Evolutionary conservation across 78 protist genomes (phyloP).

Genomic region (Cavenderia fasciculata): DNA sequence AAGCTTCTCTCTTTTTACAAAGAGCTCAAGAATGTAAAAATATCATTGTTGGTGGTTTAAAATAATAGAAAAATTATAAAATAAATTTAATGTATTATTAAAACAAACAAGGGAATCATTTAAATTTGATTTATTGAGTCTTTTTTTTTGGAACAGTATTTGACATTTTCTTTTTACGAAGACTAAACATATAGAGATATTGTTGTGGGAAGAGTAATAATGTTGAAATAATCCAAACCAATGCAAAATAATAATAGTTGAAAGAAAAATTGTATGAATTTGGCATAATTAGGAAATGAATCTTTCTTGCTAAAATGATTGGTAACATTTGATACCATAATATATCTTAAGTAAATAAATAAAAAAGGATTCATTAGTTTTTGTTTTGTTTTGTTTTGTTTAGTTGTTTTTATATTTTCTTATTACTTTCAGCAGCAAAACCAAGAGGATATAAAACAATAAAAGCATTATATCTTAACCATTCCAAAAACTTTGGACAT

Average conservation of each 20-base stretch:
- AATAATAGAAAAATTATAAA: background rate
- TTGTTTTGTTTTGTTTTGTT: background rate
- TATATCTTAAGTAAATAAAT: background rate
- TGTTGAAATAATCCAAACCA: slow-evolving; percentile 7
- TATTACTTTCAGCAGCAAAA: slow-evolving; percentile 51
- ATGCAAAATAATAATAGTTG: slow-evolving; percentile 26
- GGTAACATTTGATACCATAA: slow-evolving; percentile 56
- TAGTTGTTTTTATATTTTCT: background rate
- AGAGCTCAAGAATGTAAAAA: slow-evolving; percentile 73
- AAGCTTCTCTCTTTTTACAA: slow-evolving; percentile 33
- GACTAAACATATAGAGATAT: slow-evolving; percentile 42
- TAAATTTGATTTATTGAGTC: too few relatives aligned
- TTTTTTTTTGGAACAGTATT: too few relatives aligned
- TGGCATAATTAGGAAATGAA: slow-evolving; percentile 21
- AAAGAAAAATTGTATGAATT: slow-evolving; percentile 28
- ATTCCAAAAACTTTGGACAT: slow-evolving; percentile 11
- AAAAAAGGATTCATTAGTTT: background rate
- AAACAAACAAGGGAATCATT: too few relatives aligned
- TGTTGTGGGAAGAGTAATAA: slow-evolving; percentile 32
- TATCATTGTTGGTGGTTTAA: slow-evolving; percentile 58
- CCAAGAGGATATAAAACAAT: slow-evolving; percentile 56
- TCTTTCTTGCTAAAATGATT: background rate
- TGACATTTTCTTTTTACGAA: slow-evolving; percentile 44
- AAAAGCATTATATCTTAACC: slow-evolving; percentile 71
- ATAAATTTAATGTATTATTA: background rate